These are phyloP conservation scores for Alternaria novae-zelandiae DNA, from an alignment of 2,329 filamentous ascomycete species.

Conservation along the genomic window DNA sequence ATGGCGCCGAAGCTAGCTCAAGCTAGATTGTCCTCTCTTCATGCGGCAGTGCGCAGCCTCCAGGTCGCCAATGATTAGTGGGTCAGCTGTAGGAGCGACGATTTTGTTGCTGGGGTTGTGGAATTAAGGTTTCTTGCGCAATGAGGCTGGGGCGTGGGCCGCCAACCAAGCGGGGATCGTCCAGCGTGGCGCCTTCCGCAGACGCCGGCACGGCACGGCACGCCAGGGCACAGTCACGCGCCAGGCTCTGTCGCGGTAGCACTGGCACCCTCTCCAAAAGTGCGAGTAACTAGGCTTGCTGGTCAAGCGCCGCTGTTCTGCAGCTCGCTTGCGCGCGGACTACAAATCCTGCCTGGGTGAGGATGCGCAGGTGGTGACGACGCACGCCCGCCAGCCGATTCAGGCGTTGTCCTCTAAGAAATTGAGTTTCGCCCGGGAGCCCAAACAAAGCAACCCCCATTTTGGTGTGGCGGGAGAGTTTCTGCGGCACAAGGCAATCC, in stretches of 20 bases:
- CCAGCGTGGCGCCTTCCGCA: no score
- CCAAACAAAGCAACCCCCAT: not conserved
- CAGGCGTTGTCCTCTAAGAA: fast-evolving
- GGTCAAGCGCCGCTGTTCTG: not conserved
- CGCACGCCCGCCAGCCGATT: not conserved
- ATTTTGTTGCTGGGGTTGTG: not conserved
- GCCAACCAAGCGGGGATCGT: not conserved
- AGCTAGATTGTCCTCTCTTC: not conserved
- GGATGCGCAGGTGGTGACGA: not conserved
- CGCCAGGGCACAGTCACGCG: not conserved
- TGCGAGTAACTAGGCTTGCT: not conserved
- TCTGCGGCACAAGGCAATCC: not conserved
- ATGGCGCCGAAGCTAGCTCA: not conserved
- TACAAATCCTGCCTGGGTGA: not conserved
- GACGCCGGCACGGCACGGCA: not conserved
- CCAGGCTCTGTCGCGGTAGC: not conserved
- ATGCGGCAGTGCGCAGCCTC: not conserved
- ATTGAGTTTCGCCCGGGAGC: fast-evolving
- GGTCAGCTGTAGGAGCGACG: not conserved
- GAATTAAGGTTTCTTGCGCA: not conserved
- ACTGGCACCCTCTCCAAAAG: not conserved
- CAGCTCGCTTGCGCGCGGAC: not conserved
- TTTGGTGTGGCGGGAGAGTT: not conserved
- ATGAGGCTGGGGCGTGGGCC: not conserved
- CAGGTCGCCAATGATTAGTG: not conserved